Percentiles rank a stretch among this genome's conserved stretches.
Conservation (phyloP, 306 rosid genomes). For the Inga laurina region DNA sequence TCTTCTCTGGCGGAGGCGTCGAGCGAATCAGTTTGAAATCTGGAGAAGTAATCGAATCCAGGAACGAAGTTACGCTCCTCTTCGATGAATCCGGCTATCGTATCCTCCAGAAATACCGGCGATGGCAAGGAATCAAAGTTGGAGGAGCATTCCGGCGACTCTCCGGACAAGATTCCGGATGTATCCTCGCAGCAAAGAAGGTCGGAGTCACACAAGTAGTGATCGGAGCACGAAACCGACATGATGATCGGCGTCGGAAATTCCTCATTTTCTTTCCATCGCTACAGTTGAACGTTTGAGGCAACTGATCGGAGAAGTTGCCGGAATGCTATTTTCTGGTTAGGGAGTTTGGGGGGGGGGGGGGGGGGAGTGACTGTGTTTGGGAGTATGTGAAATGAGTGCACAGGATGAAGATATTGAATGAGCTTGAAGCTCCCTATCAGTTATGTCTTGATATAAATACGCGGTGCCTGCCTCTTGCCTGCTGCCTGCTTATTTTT, state of each 20-base stretch:
- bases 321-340: conserved; percentile 32
- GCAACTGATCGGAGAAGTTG: conserved; percentile 38
- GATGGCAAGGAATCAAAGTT: conserved; percentile 48
- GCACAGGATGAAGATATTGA: conserved; percentile 6
- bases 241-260: conserved; percentile 40
- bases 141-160: conserved; percentile 66
- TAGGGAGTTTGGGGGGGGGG: conserved; percentile 6
- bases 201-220: conserved; percentile 63
- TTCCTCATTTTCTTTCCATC: conserved; percentile 66
- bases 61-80: conserved; percentile 81
- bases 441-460: conserved; percentile 58
- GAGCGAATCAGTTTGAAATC: conserved; percentile 61
- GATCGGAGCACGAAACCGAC: conserved; percentile 72
- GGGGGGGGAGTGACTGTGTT: not conserved
- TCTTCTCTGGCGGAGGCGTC: conserved; percentile 76
- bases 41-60: conserved; percentile 68
- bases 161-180: conserved; percentile 62
- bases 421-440: conserved; percentile 30
- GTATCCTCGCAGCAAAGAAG: conserved; percentile 80
- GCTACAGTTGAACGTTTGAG: conserved; percentile 12
- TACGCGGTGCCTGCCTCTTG: conserved; percentile 40
- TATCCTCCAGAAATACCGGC: conserved; percentile 46
- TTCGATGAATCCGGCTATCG: conserved; percentile 77
- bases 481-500: conserved; percentile 14
- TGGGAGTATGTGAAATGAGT: not conserved